phyloP scores from a whole-genome alignment of 176 grass and related monocot species.

The Hordeum vulgare region DNA sequence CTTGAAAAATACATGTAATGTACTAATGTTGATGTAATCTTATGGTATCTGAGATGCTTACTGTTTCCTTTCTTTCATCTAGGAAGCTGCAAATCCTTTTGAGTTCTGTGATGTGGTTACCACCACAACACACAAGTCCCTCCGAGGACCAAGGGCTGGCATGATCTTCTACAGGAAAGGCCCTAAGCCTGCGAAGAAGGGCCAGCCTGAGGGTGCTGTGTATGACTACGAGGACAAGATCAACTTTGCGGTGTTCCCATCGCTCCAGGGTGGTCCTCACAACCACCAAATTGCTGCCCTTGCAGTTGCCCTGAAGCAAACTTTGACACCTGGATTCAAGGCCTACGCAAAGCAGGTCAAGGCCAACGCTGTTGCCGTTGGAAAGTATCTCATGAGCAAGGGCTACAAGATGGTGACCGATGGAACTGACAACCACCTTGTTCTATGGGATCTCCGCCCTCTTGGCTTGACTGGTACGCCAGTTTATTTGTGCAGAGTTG shows the following conservation, averaged over 20 bases:
- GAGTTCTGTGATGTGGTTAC: constrained; percentile 94
- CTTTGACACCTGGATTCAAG: constrained; percentile 79
- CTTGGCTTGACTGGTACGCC: constrained; percentile 89
- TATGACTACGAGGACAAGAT: constrained; percentile 96
- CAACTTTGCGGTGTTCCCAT: constrained; percentile 95
- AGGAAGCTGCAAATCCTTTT: constrained; percentile 98
- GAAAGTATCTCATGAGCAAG: constrained; percentile 95
- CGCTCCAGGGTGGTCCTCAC: constrained; percentile 97
- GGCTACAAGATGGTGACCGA: constrained; percentile 97
- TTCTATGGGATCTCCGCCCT: constrained; percentile 97
- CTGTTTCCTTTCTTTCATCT: not conserved
- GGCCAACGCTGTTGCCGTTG: constrained; percentile 85
- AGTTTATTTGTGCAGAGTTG: not conserved
- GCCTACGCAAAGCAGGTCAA: constrained; percentile 91
- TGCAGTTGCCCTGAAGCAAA: constrained; percentile 87
- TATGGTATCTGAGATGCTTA: not conserved
- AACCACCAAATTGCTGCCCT: constrained; percentile 98
- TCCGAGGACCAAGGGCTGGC: constrained; percentile 83
- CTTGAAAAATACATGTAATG: not conserved
- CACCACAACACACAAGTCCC: constrained; percentile 94
- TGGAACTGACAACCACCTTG: constrained; percentile 98
- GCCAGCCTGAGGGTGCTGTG: constrained; percentile 80
- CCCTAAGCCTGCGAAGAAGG: constrained; percentile 94
- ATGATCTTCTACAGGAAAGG: constrained; percentile 99
- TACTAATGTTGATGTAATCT: not conserved